A percentile compares a stretch with the other conserved stretches of the same genome.
These are phyloP conservation scores for Benincasa hispida DNA, from an alignment of 306 rosid genomes.

Conservation along the genomic window DNA sequence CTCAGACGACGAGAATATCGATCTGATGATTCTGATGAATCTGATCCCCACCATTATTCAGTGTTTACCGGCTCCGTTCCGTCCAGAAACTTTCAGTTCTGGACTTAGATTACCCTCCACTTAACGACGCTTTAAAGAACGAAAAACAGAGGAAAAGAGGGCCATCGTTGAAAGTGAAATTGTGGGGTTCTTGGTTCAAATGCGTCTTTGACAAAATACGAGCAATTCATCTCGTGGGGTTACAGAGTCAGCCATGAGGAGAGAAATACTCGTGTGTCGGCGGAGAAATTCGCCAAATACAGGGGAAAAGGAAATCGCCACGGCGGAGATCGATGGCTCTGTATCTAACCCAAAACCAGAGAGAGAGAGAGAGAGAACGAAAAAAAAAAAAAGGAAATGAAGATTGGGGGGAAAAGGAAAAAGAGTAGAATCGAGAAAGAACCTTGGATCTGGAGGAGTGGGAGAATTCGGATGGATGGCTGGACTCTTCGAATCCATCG, in stretches of 20 bases:
- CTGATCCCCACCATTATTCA: neutral
- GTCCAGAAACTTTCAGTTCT: neutral
- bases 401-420: no score
- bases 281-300: neutral
- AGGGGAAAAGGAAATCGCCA: neutral
- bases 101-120: neutral
- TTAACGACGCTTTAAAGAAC: neutral
- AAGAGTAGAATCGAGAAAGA: slow-evolving; percentile 7
- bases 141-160: neutral
- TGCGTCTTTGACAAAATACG: neutral
- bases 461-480: slow-evolving; percentile 12
- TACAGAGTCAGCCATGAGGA: neutral
- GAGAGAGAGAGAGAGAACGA: no score
- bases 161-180: neutral
- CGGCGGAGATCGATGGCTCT: neutral
- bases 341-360: neutral
- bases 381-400: neutral
- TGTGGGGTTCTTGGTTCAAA: neutral
- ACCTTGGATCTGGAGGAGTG: slow-evolving; percentile 58
- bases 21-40: neutral
- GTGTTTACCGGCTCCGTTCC: slow-evolving; percentile 4
- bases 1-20: neutral
- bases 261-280: neutral
- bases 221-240: neutral
- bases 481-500: slow-evolving; percentile 43